A percentile compares a stretch with the other conserved stretches of the same genome.
These are phyloP conservation scores for Xenoacremonium recifei DNA, from an alignment of 2,329 filamentous ascomycete genomes.

Conservation along the genomic window DNA sequence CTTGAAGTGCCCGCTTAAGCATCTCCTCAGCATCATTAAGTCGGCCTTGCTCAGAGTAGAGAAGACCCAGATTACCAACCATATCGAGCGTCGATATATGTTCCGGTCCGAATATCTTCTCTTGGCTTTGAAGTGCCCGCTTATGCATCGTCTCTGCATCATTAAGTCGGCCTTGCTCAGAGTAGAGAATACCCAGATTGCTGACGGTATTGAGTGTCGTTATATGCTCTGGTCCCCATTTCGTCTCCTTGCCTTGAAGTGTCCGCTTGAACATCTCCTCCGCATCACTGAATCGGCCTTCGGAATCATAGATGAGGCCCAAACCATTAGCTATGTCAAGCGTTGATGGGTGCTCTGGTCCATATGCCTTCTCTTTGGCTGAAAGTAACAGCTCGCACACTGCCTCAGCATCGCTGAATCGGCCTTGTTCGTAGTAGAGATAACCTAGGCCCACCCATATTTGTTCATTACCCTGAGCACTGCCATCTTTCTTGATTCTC, in stretches of 20 bases:
- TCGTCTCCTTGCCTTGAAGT: constrained; percentile 24
- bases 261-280: constrained; percentile 30
- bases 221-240: constrained; percentile 10
- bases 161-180: constrained; percentile 18
- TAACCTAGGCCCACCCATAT: background rate
- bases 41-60: constrained; percentile 27
- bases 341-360: constrained; percentile 15
- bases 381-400: constrained; percentile 28
- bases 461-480: constrained; percentile 2
- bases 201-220: constrained; percentile 14
- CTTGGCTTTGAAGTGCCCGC: constrained; percentile 18
- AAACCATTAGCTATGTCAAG: constrained; percentile 26
- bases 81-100: constrained; percentile 18
- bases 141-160: constrained; percentile 13
- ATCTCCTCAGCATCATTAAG: constrained; percentile 26
- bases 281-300: constrained; percentile 23
- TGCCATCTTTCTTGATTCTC: background rate
- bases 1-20: constrained; percentile 27
- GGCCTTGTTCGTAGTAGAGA: background rate
- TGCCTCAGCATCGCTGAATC: constrained; percentile 17
- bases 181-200: constrained; percentile 23
- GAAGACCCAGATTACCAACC: constrained; percentile 25
- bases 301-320: constrained; percentile 25
- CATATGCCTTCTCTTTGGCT: constrained; percentile 18
- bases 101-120: constrained; percentile 17